Evolutionary conservation across 2,329 filamentous ascomycete genomes (phyloP).

Genomic region (Microsporum canis): DNA sequence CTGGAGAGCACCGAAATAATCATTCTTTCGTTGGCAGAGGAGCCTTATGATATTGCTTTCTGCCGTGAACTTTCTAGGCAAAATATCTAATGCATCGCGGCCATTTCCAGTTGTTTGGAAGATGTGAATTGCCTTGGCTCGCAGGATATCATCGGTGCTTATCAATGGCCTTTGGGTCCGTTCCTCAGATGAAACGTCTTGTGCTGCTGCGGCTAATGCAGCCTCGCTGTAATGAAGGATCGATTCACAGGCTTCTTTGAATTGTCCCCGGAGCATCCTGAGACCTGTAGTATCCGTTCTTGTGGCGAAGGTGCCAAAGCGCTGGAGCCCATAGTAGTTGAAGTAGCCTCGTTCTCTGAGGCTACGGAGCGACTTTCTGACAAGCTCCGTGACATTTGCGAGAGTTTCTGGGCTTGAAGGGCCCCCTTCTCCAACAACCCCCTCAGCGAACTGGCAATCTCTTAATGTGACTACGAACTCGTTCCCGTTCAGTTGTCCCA

Average conservation of each 20-base stretch:
- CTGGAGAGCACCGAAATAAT: slow-evolving; percentile 71
- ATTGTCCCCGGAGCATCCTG: slow-evolving; percentile 71
- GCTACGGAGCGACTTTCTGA: slow-evolving; percentile 49
- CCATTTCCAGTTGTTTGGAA: slow-evolving; percentile 55
- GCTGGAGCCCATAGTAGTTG: slow-evolving; percentile 96
- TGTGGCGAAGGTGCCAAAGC: slow-evolving; percentile 79
- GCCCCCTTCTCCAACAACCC: slow-evolving; percentile 13
- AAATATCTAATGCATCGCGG: slow-evolving; percentile 49
- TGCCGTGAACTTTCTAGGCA: slow-evolving; percentile 73
- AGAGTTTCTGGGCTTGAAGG: slow-evolving; percentile 35
- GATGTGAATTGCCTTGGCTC: slow-evolving; percentile 64
- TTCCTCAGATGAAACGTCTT: slow-evolving; percentile 35
- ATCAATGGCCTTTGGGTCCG: slow-evolving; percentile 37
- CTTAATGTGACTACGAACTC: slow-evolving; percentile 88
- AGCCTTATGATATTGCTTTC: slow-evolving; percentile 71
- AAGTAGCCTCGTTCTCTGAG: slow-evolving; percentile 71
- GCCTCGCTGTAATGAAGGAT: slow-evolving; percentile 62
- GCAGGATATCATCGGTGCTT: slow-evolving; percentile 63
- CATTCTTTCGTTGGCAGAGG: slow-evolving; percentile 47
- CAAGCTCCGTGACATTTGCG: slow-evolving; percentile 37
- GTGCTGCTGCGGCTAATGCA: slow-evolving; percentile 46
- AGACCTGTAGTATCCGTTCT: slow-evolving; percentile 78
- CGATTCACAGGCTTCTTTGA: slow-evolving; percentile 64
- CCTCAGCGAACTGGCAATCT: slow-evolving; percentile 57
- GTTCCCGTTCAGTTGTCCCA: slow-evolving; percentile 79